phyloP scores from a whole-genome alignment of 1,139 yeast genomes.

The Saccharomyces hybrid region DNA sequence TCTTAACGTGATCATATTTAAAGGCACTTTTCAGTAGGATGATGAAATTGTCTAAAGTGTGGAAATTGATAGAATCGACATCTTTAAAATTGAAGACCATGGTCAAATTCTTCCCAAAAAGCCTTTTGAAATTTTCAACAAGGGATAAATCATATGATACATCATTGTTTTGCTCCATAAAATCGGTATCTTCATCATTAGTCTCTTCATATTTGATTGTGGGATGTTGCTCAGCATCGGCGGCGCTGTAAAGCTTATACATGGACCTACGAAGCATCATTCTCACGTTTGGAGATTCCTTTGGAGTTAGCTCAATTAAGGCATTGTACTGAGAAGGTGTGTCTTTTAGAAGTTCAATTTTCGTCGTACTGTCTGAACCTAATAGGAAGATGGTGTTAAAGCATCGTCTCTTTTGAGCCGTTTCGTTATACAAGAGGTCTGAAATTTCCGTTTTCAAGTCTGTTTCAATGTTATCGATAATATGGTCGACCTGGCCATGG shows the following conservation, averaged over 20 bases:
- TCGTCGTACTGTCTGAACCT: constrained; percentile 30
- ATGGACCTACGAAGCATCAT: constrained; percentile 32
- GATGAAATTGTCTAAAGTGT: constrained; percentile 25
- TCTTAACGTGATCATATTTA: constrained; percentile 21
- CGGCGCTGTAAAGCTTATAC: constrained; percentile 26
- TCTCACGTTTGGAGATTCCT: constrained; percentile 31
- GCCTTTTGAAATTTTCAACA: constrained; percentile 24
- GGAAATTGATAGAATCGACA: constrained; percentile 28
- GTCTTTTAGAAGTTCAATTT: constrained; percentile 15
- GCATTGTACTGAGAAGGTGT: constrained; percentile 13
- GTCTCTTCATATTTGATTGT: constrained; percentile 6
- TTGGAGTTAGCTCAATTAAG: constrained; percentile 27
- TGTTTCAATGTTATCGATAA: constrained; percentile 24
- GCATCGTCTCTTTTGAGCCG: constrained; percentile 8
- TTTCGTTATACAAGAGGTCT: constrained; percentile 14
- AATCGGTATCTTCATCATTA: constrained; percentile 3
- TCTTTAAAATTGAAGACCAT: constrained; percentile 29
- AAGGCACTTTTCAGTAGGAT: constrained; percentile 23
- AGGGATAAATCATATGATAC: constrained; percentile 28
- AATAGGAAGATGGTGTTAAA: constrained; percentile 28
- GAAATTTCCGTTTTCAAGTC: constrained; percentile 24
- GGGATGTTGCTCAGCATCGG: constrained; percentile 15
- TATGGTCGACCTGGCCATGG: constrained; percentile 25
- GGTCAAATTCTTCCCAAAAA: constrained; percentile 24
- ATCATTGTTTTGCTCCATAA: constrained; percentile 6